phyloP scores from a whole-genome alignment of 1,139 yeast species.

The Meyerozyma athensensis region DNA sequence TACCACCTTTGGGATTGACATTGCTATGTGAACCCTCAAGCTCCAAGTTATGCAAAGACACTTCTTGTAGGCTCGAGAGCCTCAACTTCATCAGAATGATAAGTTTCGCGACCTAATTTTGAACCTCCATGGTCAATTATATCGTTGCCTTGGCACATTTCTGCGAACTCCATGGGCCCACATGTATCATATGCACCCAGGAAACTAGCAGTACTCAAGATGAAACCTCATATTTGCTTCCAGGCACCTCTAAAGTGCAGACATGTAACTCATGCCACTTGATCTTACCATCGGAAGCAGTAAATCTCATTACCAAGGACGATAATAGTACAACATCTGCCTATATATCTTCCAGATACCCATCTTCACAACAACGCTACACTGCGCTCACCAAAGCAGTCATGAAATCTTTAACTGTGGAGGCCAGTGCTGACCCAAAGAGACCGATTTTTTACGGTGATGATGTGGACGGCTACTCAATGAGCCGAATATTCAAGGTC shows the following conservation, averaged over 20 bases:
- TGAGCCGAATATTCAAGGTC: constrained; percentile 62
- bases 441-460: constrained; percentile 74
- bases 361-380: constrained; percentile 49
- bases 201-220: constrained; percentile 21
- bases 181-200: constrained; percentile 71
- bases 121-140: constrained; percentile 13
- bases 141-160: constrained; percentile 70
- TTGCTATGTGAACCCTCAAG: too few species aligned
- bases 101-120: background rate
- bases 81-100: background rate
- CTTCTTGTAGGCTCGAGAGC: background rate
- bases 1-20: background rate
- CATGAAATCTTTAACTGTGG: constrained; percentile 67
- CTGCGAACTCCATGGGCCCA: constrained; percentile 85
- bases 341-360: constrained; percentile 57
- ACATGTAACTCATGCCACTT: constrained; percentile 59
- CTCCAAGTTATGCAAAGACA: background rate
- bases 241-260: constrained; percentile 33
- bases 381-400: constrained; percentile 56
- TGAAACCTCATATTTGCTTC: constrained; percentile 20
- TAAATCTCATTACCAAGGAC: constrained; percentile 23
- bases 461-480: constrained; percentile 59
- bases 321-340: constrained; percentile 19
- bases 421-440: constrained; percentile 60
- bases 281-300: constrained; percentile 38